These are phyloP conservation scores for Trametes cingulata DNA, from an alignment of 768 basidiomycete species.

Conservation along the genomic window DNA sequence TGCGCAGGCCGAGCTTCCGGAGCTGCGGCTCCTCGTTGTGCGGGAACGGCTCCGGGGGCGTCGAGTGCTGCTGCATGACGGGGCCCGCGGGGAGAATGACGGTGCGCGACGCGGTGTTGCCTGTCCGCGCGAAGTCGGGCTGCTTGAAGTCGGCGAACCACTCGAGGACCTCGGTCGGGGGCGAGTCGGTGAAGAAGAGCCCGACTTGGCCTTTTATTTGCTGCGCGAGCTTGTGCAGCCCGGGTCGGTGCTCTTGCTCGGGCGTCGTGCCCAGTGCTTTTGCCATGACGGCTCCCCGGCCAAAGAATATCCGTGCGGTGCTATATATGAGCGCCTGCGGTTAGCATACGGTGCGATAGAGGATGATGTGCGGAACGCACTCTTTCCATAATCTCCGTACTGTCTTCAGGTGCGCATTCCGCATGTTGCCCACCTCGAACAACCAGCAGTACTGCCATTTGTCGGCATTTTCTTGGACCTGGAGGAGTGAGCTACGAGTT, in stretches of 20 bases:
- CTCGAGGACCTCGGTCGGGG: constrained; percentile 86
- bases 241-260: constrained; percentile 82
- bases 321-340: constrained; percentile 38
- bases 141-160: constrained; percentile 94
- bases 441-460: constrained; percentile 96
- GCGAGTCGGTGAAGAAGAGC: constrained; percentile 86
- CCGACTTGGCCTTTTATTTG: constrained; percentile 96
- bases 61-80: constrained; percentile 76
- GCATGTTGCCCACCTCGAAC: constrained; percentile 93
- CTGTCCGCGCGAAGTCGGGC: constrained; percentile 89
- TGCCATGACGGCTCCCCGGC: constrained; percentile 86
- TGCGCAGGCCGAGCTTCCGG: constrained; percentile 86
- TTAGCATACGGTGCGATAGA: not conserved
- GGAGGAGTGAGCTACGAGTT: constrained; percentile 7
- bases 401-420: constrained; percentile 92
- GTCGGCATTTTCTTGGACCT: constrained; percentile 83
- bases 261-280: constrained; percentile 88
- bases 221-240: constrained; percentile 80
- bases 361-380: constrained; percentile 42
- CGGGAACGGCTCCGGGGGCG: constrained; percentile 87
- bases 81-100: constrained; percentile 82
- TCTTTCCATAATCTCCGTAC: constrained; percentile 94
- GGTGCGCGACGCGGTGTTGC: constrained; percentile 74
- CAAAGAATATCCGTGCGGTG: constrained; percentile 89
- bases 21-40: constrained; percentile 98